Base-by-base conservation (phyloP, 1,284 basidiomycete species). In the Cutaneotrichosporon sp. region DNA sequence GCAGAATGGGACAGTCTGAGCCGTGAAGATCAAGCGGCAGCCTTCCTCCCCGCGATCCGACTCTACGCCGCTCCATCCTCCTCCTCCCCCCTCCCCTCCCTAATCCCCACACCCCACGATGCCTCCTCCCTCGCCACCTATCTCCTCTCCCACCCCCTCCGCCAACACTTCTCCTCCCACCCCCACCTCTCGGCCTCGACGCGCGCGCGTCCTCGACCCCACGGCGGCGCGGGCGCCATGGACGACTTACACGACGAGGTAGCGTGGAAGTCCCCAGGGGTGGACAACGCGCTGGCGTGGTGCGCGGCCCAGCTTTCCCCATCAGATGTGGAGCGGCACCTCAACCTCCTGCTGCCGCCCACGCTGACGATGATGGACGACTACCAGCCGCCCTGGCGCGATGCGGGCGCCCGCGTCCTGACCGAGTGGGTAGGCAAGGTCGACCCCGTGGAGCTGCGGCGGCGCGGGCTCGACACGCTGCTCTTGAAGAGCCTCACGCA, bases 301-400 rank as follows among this genome's bases (percentile, higher is more conserved):
- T 78, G 69, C 65, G 64, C 60, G 16, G 56, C 59, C 0, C 33
- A 53, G 1, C 58, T 76, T 9, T 20, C 24, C 22, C 33, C 55
- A 16, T 14, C 24, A 2, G 24, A 36, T 7, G 43, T 57, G 2
- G 71, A 74, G 49, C 63, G 68, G 47, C 61, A 71, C 16, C 70
- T 80, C 7, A 74, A 72, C 1, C 29, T 74, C 45, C 66, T 80
- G 22, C 63, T 80, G 3, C 79, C 79, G 6, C 78, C 79, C 1
- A 78, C 77, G 0, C 54, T 80, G 27, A 71, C 72, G 29, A 60
- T 80, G 59, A 72, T 80, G 72, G 79, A 80, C 64, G 79, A 80
- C 58, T 80, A 71, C 67, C 76, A 79, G 27, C 72, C 79, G 0
- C 46, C 56, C 1, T 80, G 74, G 69, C 71, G 79, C 1, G 65